Base-by-base conservation (phyloP, 768 basidiomycete species). In the Termitomyces sp. region DNA sequence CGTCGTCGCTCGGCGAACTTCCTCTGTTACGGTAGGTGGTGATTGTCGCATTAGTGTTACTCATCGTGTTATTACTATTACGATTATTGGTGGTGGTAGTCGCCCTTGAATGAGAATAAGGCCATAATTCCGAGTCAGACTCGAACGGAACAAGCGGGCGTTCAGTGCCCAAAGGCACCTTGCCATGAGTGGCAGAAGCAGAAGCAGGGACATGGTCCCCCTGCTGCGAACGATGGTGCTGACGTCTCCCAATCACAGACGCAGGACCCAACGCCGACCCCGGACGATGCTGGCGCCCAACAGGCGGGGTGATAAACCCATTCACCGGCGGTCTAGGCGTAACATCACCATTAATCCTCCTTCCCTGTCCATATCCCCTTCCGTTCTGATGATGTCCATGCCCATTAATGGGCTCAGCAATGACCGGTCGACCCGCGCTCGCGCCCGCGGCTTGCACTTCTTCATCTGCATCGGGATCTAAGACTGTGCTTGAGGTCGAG, bases 101-200 rank as follows among this genome's bases (percentile, higher is more conserved):
- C 29, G 40, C 40, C 54, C 54, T 40, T 11, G 9, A 40, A 31
- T 45, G 10, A 34, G 55, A 81, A 67, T 88, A 88, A 4, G 89
- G 87, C 89, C 88, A 91, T 15, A 90, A 76, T 38, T 88, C 85
- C 8, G 87, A 85, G 62, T 85, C 84, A 0, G 84, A 73, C 54
- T 76, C 81, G 67, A 90, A 90, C 0, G 88, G 86, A 0, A 87
- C 78, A 14, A 87, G 78, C 5, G 75, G 70, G 43, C 80, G 75
- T 49, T 75, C 70, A 10, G 68, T 67, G 48, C 51, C 49, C 36
- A 52, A 46, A 47, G 54, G 62, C 15, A 36, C 49, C 31, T 34
- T 56, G 29, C 29, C 53, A 25, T 49, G 55, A n/a, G 53, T 15
- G 2, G 38, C 38, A 54, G 25, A 29, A 31, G 51, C 29, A 10